A percentile compares a stretch with the other conserved stretches of the same genome.
Evolutionary conservation across 371 early-diverging fungal species (phyloP).

Genomic region (Funneliformis caledonium): DNA sequence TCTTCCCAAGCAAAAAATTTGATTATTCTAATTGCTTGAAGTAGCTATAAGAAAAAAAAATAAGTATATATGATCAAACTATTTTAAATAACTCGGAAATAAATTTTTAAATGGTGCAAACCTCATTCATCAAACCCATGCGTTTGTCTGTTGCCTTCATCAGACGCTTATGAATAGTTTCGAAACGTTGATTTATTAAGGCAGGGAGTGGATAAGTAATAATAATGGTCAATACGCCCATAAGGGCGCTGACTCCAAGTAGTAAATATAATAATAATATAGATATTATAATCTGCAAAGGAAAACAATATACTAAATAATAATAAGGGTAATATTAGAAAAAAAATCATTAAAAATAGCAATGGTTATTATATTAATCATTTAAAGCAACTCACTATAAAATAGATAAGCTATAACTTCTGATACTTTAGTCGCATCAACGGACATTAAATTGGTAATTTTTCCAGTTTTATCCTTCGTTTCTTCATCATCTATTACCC

Average conservation of each 20-base stretch:
- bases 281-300: constrained; percentile 58
- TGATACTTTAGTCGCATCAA: constrained; percentile 69
- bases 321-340: not conserved
- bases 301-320: constrained; percentile 55
- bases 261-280: constrained; percentile 55
- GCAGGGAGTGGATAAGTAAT: constrained; percentile 58
- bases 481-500: constrained; percentile 33
- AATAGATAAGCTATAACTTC: constrained; percentile 52
- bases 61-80: not conserved
- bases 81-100: not conserved
- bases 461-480: constrained; percentile 61
- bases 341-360: not conserved
- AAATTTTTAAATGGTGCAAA: constrained; percentile 29
- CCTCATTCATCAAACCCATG: constrained; percentile 55
- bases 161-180: constrained; percentile 28
- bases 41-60: constrained; percentile 49
- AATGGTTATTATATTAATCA: not conserved
- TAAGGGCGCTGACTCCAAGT: constrained; percentile 57
- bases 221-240: constrained; percentile 56
- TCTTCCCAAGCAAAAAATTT: constrained; percentile 76
- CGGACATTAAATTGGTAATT: constrained; percentile 82
- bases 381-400: constrained; percentile 41
- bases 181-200: constrained; percentile 23
- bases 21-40: constrained; percentile 73
- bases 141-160: constrained; percentile 53